Evolutionary conservation across 192 early-diverging fungal species (phyloP).

Genomic region (Mortierella claussenii): DNA sequence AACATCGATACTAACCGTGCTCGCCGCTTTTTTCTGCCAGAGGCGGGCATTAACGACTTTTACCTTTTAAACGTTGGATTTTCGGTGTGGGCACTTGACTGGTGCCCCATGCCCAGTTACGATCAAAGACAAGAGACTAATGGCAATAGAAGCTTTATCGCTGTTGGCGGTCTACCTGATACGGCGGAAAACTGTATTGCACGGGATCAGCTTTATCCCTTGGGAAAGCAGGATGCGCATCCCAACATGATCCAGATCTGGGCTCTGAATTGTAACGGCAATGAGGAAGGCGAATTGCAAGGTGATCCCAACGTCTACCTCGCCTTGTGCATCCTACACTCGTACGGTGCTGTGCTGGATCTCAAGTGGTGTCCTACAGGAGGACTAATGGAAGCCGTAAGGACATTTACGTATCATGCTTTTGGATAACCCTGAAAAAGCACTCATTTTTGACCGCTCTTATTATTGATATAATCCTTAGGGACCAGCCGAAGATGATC

Average conservation of each 20-base stretch:
- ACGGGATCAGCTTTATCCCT: conserved; percentile 39
- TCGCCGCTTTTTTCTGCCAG: not conserved
- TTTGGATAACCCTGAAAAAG: not conserved
- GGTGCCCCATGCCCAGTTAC: conserved; percentile 31
- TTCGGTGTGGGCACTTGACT: conserved; percentile 37
- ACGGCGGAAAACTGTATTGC: conserved; percentile 40
- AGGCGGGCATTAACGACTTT: conserved; percentile 22
- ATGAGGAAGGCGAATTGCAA: conserved; percentile 24
- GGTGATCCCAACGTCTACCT: conserved; percentile 14
- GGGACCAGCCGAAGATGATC: not conserved
- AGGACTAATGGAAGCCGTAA: conserved; percentile 30
- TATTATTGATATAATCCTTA: not conserved
- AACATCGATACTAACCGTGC: not conserved
- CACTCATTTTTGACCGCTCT: too few species aligned
- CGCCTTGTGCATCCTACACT: conserved; percentile 33
- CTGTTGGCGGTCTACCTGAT: conserved; percentile 44
- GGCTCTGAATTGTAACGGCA: conserved; percentile 27
- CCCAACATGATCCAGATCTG: conserved; percentile 48
- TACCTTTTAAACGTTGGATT: conserved; percentile 41
- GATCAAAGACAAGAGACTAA: not conserved
- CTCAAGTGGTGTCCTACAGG: conserved; percentile 50
- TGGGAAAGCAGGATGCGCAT: conserved; percentile 47
- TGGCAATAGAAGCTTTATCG: conserved; percentile 20
- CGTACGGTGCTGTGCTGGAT: conserved; percentile 42
- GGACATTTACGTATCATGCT: not conserved